Evolutionary conservation across 2,329 filamentous ascomycete genomes (phyloP).

Genomic region (Pyrenophora tritici-repentis): DNA sequence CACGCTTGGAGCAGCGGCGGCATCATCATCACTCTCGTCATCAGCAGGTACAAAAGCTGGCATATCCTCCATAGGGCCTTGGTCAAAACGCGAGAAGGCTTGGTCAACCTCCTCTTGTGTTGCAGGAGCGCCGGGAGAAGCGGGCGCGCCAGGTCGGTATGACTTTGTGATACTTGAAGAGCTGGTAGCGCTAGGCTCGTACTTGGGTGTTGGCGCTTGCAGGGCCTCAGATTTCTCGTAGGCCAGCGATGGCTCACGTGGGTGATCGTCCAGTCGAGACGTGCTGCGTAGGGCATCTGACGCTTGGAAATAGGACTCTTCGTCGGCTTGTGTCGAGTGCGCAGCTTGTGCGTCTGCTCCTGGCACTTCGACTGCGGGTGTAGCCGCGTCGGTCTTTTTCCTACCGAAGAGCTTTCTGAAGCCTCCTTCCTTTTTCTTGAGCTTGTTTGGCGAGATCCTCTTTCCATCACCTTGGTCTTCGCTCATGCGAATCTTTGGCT

Average conservation of each 20-base stretch:
- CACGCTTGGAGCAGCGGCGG: constrained; percentile 25
- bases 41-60: constrained; percentile 75
- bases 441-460: constrained; percentile 42
- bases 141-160: constrained; percentile 54
- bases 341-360: too few species aligned
- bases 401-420: constrained; percentile 49
- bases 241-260: constrained; percentile 35
- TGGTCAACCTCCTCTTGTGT: constrained; percentile 63
- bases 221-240: constrained; percentile 28
- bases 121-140: constrained; percentile 65
- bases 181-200: constrained; percentile 33
- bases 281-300: constrained; percentile 29
- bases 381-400: constrained; percentile 40
- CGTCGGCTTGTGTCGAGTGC: constrained; percentile 20
- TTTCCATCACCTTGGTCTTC: constrained; percentile 32
- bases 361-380: constrained; percentile 10
- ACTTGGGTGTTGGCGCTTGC: constrained; percentile 25
- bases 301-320: constrained; percentile 24
- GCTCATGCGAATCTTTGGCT: constrained; percentile 21
- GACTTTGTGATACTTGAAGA: constrained; percentile 27
- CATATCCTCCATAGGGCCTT: constrained; percentile 84
- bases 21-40: constrained; percentile 44
- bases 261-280: constrained; percentile 32
- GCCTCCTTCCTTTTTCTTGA: constrained; percentile 46
- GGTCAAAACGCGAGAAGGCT: constrained; percentile 75